phyloP scores from a whole-genome alignment of 2,329 filamentous ascomycete genomes.

The Exserohilum rostratum region DNA sequence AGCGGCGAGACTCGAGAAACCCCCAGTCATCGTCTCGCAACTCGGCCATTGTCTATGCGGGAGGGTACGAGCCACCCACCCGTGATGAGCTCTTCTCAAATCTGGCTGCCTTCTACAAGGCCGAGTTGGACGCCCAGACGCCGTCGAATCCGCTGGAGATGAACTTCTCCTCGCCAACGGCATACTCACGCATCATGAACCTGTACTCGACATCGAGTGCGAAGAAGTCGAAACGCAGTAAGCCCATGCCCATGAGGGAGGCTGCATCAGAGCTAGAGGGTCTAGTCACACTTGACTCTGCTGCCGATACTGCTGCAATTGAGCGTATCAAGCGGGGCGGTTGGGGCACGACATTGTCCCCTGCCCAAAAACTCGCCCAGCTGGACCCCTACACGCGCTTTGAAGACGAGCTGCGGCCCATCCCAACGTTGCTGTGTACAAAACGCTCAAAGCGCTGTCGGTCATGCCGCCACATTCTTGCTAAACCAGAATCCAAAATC shows the following conservation, averaged over 20 bases:
- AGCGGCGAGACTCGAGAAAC: conserved; percentile 26
- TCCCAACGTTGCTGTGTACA: conserved; percentile 82
- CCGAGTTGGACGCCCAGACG: conserved; percentile 66
- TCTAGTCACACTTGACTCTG: conserved; percentile 65
- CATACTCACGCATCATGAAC: conserved; percentile 87
- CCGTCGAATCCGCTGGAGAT: conserved; percentile 61
- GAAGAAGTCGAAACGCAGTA: conserved; percentile 65
- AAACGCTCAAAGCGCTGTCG: conserved; percentile 95
- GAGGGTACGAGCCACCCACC: conserved; percentile 53
- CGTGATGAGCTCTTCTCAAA: conserved; percentile 74
- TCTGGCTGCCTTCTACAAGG: conserved; percentile 80
- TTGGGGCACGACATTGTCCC: conserved; percentile 67
- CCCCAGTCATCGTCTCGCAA: conserved; percentile 26
- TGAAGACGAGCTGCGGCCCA: conserved; percentile 75
- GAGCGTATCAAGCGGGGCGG: conserved; percentile 62
- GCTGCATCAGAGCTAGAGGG: conserved; percentile 74
- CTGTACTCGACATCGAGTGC: conserved; percentile 69
- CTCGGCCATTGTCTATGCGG: conserved; percentile 12
- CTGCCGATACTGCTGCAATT: conserved; percentile 66
- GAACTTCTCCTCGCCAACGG: conserved; percentile 75
- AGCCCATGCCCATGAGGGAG: conserved; percentile 79
- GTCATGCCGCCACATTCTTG: conserved; percentile 90
- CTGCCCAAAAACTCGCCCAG: conserved; percentile 60
- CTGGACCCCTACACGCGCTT: conserved; percentile 64
- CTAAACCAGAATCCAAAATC: conserved; percentile 91